Evolutionary conservation across 1,284 basidiomycete species (phyloP).

Genomic region (Irpex lacteus): DNA sequence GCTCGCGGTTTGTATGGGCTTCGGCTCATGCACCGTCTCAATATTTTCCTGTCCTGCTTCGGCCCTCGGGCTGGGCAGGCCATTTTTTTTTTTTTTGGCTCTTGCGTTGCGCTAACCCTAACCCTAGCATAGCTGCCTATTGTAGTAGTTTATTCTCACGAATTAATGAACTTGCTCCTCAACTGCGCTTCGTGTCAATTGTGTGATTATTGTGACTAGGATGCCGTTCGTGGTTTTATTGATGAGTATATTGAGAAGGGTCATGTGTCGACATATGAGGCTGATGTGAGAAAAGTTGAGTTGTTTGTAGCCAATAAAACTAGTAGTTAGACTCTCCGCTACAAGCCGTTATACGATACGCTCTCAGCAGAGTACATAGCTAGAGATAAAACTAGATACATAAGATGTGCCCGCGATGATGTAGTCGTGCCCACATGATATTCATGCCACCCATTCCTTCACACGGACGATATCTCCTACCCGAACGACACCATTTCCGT

Average conservation of each 20-base stretch:
- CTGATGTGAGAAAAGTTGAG: too few species aligned
- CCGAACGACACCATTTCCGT: constrained; percentile 43
- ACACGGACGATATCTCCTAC: constrained; percentile 60
- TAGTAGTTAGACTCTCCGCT: too few species aligned
- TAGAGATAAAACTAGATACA: too few species aligned
- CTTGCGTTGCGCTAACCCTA: constrained; percentile 11
- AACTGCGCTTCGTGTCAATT: neutral
- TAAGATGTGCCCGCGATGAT: too few species aligned
- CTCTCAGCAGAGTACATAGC: too few species aligned
- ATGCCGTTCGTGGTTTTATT: too few species aligned
- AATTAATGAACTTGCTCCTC: too few species aligned
- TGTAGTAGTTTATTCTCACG: neutral
- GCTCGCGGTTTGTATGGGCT: constrained; percentile 56
- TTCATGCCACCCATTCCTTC: constrained; percentile 31
- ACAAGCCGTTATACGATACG: too few species aligned
- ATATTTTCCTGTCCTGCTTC: constrained; percentile 67
- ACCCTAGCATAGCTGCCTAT: constrained; percentile 4
- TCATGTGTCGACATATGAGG: too few species aligned
- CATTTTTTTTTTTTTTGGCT: constrained; percentile 27
- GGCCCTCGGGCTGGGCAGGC: constrained; percentile 42
- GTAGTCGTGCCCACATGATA: neutral
- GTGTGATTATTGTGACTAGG: neutral
- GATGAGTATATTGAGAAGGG: too few species aligned
- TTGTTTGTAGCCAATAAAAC: too few species aligned
- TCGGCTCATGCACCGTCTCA: constrained; percentile 63